Evolutionary conservation across 441 rosid species (phyloP).

Genomic region (Codiaeum variegatum): DNA sequence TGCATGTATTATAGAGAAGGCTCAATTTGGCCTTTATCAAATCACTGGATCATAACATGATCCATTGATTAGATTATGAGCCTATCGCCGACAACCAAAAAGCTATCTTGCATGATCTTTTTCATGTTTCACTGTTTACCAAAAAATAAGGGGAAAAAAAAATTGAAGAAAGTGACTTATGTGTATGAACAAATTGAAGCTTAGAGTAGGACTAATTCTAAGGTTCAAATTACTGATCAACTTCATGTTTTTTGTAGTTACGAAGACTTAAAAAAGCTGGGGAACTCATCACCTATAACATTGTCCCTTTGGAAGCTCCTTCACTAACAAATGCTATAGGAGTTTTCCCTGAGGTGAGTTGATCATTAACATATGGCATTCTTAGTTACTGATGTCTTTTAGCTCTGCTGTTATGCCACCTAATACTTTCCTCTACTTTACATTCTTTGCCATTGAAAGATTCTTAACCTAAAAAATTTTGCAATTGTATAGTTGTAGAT

Average conservation of each 20-base stretch:
- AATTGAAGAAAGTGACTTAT: neutral
- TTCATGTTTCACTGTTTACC: neutral
- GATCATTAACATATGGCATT: conserved; percentile 15
- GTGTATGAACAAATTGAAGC: neutral
- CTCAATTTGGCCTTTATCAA: neutral
- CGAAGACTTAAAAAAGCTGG: conserved; percentile 68
- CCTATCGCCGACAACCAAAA: neutral
- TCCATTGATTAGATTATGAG: neutral
- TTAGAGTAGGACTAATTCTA: neutral
- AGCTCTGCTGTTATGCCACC: neutral
- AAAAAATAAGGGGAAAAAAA: neutral
- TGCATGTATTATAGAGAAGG: neutral
- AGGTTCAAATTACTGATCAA: neutral
- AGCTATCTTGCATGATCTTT: neutral
- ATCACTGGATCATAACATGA: neutral
- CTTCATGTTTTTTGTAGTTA: conserved; percentile 48
- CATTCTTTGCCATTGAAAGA: neutral
- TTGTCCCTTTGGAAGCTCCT: conserved; percentile 89
- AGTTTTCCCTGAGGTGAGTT: conserved; percentile 85
- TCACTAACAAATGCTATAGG: conserved; percentile 84
- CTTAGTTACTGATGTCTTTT: conserved; percentile 10
- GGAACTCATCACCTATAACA: conserved; percentile 84
- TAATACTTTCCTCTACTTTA: conserved; percentile 2
- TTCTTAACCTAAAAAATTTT: conserved; percentile 1
- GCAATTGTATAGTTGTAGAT: neutral